A percentile compares a stretch with the other conserved stretches of the same genome.
These are phyloP conservation scores for Stygiomarasmius scandens DNA, from an alignment of 1,284 basidiomycete species.

Conservation along the genomic window DNA sequence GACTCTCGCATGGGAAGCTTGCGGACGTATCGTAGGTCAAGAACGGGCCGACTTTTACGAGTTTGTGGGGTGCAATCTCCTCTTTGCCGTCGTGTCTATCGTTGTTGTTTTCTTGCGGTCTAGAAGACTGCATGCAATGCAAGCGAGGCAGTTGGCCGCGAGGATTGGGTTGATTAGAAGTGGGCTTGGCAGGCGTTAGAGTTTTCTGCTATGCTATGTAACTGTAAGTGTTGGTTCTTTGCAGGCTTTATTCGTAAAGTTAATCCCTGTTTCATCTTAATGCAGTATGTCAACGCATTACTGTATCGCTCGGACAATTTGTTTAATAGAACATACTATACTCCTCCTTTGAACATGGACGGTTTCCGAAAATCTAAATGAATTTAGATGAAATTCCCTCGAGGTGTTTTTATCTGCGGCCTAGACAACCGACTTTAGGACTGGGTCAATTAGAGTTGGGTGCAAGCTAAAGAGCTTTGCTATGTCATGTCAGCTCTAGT, in stretches of 20 bases:
- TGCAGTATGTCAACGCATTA: not conserved
- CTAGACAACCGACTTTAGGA: no score
- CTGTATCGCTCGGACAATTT: not conserved
- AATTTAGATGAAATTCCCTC: no score
- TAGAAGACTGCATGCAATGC: constrained; percentile 66
- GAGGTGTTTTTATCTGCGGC: no score
- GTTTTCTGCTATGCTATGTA: not conserved
- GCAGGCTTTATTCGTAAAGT: no score
- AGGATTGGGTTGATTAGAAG: constrained; percentile 67
- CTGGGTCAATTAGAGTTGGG: no score
- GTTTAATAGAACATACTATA: not conserved
- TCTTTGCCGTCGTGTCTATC: constrained; percentile 70
- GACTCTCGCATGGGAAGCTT: constrained; percentile 86
- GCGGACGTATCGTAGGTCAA: constrained; percentile 76
- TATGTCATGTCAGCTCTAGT: no score
- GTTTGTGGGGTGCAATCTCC: constrained; percentile 80
- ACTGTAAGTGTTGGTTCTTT: not conserved
- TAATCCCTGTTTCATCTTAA: not conserved
- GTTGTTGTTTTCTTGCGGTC: constrained; percentile 69
- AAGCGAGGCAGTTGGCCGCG: constrained; percentile 81
- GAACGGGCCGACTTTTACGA: constrained; percentile 88
- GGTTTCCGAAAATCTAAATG: no score
- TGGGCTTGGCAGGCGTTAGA: not conserved
- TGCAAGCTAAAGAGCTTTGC: no score
- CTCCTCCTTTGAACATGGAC: not conserved